A percentile compares a stretch with the other conserved stretches of the same genome.
phyloP scores from a whole-genome alignment of 140 eudicot species.

The Cichorium intybus region DNA sequence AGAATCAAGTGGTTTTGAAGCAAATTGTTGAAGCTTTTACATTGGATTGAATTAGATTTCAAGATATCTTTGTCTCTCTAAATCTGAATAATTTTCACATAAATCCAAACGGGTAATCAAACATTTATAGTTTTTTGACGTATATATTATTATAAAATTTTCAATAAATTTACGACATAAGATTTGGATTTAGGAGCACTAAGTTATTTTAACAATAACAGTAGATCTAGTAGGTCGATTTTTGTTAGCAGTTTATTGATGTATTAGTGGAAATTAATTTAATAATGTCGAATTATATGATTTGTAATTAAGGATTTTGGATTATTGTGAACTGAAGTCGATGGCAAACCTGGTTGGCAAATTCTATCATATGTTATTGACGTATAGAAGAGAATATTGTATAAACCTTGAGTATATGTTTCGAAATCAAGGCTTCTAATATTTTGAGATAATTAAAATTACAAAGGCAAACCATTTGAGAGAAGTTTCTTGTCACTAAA shows the following conservation, averaged over 20 bases:
- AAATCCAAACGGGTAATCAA: not conserved
- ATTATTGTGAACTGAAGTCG: no score
- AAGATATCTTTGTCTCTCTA: constrained; percentile 23
- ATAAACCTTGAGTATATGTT: no score
- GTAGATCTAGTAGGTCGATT: not conserved
- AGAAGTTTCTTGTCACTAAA: no score
- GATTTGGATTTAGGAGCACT: not conserved
- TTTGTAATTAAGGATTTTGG: no score
- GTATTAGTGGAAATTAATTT: no score
- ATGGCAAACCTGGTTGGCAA: no score
- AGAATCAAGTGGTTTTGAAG: constrained; percentile 73
- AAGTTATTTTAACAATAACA: not conserved
- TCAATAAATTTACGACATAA: not conserved
- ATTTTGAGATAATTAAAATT: no score
- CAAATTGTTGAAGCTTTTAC: constrained; percentile 52
- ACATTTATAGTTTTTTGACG: not conserved
- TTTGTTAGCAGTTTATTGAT: not conserved
- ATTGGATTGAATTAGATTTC: constrained; percentile 51
- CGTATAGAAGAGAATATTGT: no score
- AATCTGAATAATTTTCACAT: not conserved
- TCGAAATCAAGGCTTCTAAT: no score
- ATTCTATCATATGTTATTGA: no score
- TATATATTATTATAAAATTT: not conserved
- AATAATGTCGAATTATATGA: no score
- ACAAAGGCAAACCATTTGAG: no score